phyloP scores from a whole-genome alignment of 495 filamentous ascomycete species.

The Xylaria castorea region DNA sequence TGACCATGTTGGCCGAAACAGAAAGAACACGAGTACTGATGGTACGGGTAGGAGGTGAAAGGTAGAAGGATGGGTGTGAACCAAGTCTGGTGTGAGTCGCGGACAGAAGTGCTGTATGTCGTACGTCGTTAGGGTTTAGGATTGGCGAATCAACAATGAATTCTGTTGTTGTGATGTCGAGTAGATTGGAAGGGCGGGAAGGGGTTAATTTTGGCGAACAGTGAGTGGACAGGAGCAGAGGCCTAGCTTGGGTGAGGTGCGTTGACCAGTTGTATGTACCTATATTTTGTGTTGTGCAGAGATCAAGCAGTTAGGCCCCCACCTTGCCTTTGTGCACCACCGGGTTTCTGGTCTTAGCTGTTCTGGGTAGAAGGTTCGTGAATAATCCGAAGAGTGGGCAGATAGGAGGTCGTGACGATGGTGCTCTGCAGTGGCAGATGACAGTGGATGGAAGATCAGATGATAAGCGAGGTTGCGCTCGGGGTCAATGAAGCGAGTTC shows the following conservation, averaged over 20 bases:
- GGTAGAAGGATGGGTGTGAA: constrained; percentile 3
- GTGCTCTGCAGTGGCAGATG: constrained; percentile 2
- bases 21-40: not conserved
- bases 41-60: not conserved
- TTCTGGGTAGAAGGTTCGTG: constrained; percentile 16
- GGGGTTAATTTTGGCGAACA: not conserved
- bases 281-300: constrained; percentile 8
- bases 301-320: not conserved
- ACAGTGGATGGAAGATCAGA: constrained; percentile 13
- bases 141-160: constrained; percentile 21
- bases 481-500: not conserved
- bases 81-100: not conserved
- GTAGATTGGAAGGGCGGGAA: not conserved
- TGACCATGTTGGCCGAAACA: constrained; percentile 67
- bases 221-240: constrained; percentile 1
- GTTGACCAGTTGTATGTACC: not conserved
- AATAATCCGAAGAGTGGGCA: constrained; percentile 12
- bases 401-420: constrained; percentile 8
- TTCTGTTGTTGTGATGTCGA: not conserved
- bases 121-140: not conserved
- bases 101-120: not conserved
- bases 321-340: not conserved
- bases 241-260: not conserved
- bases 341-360: not conserved
- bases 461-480: constrained; percentile 19